A percentile compares a stretch with the other conserved stretches of the same genome.
Conservation (phyloP, 2,329 filamentous ascomycete species). For the Blastomyces percursus region DNA sequence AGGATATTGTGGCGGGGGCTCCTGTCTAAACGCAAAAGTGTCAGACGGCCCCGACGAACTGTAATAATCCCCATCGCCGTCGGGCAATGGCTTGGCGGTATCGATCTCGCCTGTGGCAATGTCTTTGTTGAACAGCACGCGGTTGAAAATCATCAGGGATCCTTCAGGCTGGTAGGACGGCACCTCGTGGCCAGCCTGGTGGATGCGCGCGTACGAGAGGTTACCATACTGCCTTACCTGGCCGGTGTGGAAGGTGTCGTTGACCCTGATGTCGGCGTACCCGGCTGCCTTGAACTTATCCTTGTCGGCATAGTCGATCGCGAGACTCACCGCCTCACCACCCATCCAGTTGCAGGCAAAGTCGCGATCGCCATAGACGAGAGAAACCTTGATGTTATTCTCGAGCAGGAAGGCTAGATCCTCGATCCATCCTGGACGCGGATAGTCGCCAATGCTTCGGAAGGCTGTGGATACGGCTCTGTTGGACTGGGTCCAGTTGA, state of each 20-base stretch:
- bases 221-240: conserved; percentile 39
- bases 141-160: conserved; percentile 43
- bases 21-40: not conserved
- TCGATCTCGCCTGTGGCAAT: conserved; percentile 43
- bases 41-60: not conserved
- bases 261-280: conserved; percentile 37
- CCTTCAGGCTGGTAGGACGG: conserved; percentile 46
- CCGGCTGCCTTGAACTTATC: conserved; percentile 40
- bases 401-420: conserved; percentile 38
- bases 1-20: not conserved
- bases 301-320: conserved; percentile 37
- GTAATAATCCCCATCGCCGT: conserved; percentile 8
- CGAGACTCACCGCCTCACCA: conserved; percentile 42
- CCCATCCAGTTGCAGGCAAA: conserved; percentile 48
- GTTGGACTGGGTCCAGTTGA: conserved; percentile 46
- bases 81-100: conserved; percentile 16
- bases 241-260: conserved; percentile 36
- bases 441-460: conserved; percentile 37
- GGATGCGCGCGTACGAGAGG: conserved; percentile 41
- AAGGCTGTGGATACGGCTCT: conserved; percentile 40
- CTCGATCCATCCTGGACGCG: conserved; percentile 30
- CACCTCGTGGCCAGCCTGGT: conserved; percentile 39
- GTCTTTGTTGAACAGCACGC: conserved; percentile 40
- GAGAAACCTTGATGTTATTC: conserved; percentile 39
- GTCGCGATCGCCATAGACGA: conserved; percentile 45